phyloP scores from a whole-genome alignment of 768 basidiomycete genomes.

The Boletus pseudo-olivaceus region DNA sequence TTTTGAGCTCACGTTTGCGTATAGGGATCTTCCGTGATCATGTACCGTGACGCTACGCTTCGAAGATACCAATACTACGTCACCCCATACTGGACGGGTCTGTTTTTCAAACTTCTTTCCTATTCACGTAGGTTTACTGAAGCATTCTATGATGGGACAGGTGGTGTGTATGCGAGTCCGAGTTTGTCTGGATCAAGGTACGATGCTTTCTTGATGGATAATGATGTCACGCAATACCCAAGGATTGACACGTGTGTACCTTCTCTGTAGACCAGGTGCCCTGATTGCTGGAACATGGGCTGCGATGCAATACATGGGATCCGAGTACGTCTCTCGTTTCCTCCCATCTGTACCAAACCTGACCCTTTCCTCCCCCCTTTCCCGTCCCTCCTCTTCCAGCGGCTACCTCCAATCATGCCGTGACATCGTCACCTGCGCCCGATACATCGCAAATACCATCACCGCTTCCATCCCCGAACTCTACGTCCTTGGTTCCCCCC shows the following conservation, averaged over 20 bases:
- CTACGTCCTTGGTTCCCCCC: constrained; percentile 85
- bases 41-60: constrained; percentile 81
- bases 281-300: constrained; percentile 96
- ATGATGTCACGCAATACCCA: neutral
- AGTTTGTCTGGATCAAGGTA: constrained; percentile 88
- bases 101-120: constrained; percentile 11
- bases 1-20: neutral
- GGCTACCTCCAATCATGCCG: constrained; percentile 88
- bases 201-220: constrained; percentile 12
- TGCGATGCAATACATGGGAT: constrained; percentile 90
- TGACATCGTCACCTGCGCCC: constrained; percentile 72
- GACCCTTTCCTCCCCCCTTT: neutral
- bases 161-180: constrained; percentile 89
- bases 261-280: constrained; percentile 69
- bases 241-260: neutral
- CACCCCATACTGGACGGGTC: constrained; percentile 74
- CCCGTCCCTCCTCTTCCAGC: constrained; percentile 33
- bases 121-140: neutral
- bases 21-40: constrained; percentile 89
- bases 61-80: constrained; percentile 86
- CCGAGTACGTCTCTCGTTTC: constrained; percentile 51
- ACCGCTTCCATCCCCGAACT: constrained; percentile 71
- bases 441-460: constrained; percentile 67
- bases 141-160: constrained; percentile 29
- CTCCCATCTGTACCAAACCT: neutral